phyloP scores from a whole-genome alignment of 1,284 basidiomycete genomes.

The Microbotryum silenes-acaulis region DNA sequence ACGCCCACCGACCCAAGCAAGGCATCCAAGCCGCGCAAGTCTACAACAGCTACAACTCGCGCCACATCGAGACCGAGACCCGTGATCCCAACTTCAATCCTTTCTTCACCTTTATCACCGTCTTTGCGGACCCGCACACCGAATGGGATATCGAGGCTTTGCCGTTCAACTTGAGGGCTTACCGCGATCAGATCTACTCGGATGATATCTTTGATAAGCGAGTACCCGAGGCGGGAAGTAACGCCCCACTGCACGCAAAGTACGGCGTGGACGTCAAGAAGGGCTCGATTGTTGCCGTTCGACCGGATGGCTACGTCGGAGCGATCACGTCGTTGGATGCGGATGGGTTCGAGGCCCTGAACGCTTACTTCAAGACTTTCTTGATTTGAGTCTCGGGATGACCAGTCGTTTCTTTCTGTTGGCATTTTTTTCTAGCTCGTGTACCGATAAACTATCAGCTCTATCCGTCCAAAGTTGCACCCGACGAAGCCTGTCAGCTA shows the following conservation, averaged over 20 bases:
- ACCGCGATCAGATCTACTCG: constrained; percentile 33
- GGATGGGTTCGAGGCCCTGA: constrained; percentile 31
- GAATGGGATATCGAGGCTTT: constrained; percentile 36
- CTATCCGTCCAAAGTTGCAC: too few relatives aligned
- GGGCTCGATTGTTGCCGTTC: constrained; percentile 36
- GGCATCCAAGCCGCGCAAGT: constrained; percentile 25
- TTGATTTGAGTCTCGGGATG: background rate
- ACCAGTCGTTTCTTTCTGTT: too few relatives aligned
- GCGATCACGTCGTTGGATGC: constrained; percentile 26
- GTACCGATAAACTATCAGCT: too few relatives aligned
- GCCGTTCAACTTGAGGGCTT: constrained; percentile 27
- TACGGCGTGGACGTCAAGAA: constrained; percentile 33
- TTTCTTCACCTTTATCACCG: constrained; percentile 33
- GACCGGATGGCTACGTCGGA: constrained; percentile 39
- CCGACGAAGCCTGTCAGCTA: too few relatives aligned
- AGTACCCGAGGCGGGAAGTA: constrained; percentile 20
- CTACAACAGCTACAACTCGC: constrained; percentile 26
- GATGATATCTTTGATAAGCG: constrained; percentile 34
- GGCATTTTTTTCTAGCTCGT: too few relatives aligned
- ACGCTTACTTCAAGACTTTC: constrained; percentile 36
- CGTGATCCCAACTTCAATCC: constrained; percentile 26
- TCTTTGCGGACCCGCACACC: constrained; percentile 33
- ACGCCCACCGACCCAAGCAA: constrained; percentile 31
- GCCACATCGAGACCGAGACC: constrained; percentile 28
- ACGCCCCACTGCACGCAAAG: constrained; percentile 33